These are phyloP conservation scores for Candida sanyaensis DNA, from an alignment of 1,139 yeast species.

Conservation along the genomic window DNA sequence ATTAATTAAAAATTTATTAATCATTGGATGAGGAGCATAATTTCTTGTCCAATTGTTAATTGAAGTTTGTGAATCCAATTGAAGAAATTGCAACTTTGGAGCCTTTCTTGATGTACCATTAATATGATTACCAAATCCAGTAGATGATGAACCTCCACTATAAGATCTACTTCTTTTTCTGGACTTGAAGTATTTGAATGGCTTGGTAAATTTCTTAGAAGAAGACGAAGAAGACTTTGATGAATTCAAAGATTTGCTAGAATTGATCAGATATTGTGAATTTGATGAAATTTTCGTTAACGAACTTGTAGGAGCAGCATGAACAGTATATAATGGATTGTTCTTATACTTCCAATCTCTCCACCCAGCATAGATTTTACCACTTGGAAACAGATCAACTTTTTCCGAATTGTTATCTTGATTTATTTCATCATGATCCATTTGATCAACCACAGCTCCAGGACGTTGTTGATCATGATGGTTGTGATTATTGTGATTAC, in stretches of 20 bases:
- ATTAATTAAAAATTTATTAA: slow-evolving; percentile 56
- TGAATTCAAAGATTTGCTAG: slow-evolving; percentile 21
- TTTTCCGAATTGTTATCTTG: slow-evolving; percentile 7
- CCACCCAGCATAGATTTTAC: slow-evolving; percentile 67
- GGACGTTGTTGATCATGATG: background rate
- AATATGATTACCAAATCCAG: background rate
- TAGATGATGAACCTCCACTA: slow-evolving; percentile 6
- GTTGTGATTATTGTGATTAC: slow-evolving; percentile 17
- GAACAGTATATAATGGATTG: slow-evolving; percentile 61
- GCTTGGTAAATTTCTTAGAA: slow-evolving; percentile 22
- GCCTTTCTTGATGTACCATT: slow-evolving; percentile 8
- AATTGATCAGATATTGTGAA: slow-evolving; percentile 21
- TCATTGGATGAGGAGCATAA: slow-evolving; percentile 51
- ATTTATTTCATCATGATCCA: background rate
- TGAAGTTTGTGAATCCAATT: slow-evolving; percentile 7
- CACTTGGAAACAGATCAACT: slow-evolving; percentile 15
- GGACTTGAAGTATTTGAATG: slow-evolving; percentile 26
- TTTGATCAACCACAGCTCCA: background rate
- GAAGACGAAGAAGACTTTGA: slow-evolving; percentile 16
- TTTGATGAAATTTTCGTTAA: slow-evolving; percentile 30
- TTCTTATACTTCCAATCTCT: slow-evolving; percentile 82
- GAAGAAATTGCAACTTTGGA: slow-evolving; percentile 15
- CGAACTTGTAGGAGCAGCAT: slow-evolving; percentile 20
- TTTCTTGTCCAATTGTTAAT: slow-evolving; percentile 7
- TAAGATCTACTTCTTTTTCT: slow-evolving; percentile 21